Base-by-base conservation (phyloP, 805 yeast genomes). In the Wickerhamomyces kurtzmanii region DNA sequence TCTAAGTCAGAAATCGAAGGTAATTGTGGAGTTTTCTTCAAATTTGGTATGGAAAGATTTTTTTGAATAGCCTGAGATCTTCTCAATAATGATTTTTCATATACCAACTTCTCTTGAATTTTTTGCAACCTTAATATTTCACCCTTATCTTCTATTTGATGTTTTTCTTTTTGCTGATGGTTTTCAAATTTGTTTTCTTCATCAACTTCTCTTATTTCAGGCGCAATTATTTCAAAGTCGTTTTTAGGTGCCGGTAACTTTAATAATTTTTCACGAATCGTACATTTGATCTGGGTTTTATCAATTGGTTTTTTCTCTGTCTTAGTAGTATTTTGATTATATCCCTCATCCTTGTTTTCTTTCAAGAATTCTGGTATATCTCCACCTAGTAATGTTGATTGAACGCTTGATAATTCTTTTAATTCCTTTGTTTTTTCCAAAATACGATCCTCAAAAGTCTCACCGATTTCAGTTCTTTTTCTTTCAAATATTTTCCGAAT, bases 61-160 rank as follows among this genome's bases (percentile, higher is more conserved):
- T 49, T 45, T 39, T 66, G 71, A 1, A 70, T 47, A 2, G 57
- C 75, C 32, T 54, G 61, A 1, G 79, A 66, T 26, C 71, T 41
- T 22, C 71, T 46, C 6, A 53, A 37, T 20, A 53, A 34, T 9
- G 50, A 53, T 15, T 32, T 33, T 24, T 29, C 11, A 2, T 12
- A 12, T 7, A 42, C 41, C 5, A 38, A 26, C 16, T 36, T 31
- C n/a, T 34, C 26, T 16, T 28, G 29, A 11, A 38, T 17, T 3
- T 17, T 29, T 19, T 34, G 28, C 15, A 35, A 32, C 23, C 45
- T 42, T 15, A 36, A 30, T 16, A 12, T 29, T 17, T 45, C 48
- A 13, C 46, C 53, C 25, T 33, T 28, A 28, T 44, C 50, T 18
- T 37, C 37, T 2, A 20, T 25, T 6, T 28, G 23, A n/a, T n/a